Base-by-base conservation (phyloP, 179 eudicot species). In the Beta lomatogona region DNA sequence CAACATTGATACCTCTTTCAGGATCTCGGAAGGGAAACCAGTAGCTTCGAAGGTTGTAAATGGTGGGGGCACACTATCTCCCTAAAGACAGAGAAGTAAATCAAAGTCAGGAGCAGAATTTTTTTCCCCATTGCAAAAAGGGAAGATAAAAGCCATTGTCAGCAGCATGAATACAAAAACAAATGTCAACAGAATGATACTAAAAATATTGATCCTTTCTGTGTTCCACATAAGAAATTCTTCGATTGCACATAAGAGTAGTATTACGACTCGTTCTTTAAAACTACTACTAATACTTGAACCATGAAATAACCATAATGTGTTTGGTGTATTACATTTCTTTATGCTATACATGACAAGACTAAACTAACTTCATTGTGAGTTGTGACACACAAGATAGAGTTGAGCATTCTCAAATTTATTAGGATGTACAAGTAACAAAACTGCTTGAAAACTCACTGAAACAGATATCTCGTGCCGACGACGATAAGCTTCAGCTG, bases 391-490 rank as follows among this genome's bases (percentile, higher is more conserved):
- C 9, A 57, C 57, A 55, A 12, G 22, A 41, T 41, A 36, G 36
- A 64, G 46, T 41, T 9, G 8, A 64, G 55, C 3, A 54, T 65
- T n/a, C 15, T 71, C 19, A 21, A 58, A 44, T 19, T 58, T 65
- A 65, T 11, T 36, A 31, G 10, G 36, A 81, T 8, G 19, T 55
- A 45, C 48, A 54, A 1, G 21, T 2, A 67, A 1, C 71, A 31
- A 28, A 25, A 52, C 25, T 16, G 19, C 21, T 59, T 52, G 14
- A 50, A 85, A 80, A 83, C 96, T 90, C 86, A 94, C 98, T 22
- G 89, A 69, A 65, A 94, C 95, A 83, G 94, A 85, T 52, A 95
- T 95, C 85, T 95, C 99, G 86, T 95, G 98, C 50, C 72, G 85
- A 46, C 84, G 91, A 31, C 98, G 90, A 85, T 95, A 95, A 48